Conservation (phyloP, 164 flowering plant genomes). For the Houttuynia cordata region DNA sequence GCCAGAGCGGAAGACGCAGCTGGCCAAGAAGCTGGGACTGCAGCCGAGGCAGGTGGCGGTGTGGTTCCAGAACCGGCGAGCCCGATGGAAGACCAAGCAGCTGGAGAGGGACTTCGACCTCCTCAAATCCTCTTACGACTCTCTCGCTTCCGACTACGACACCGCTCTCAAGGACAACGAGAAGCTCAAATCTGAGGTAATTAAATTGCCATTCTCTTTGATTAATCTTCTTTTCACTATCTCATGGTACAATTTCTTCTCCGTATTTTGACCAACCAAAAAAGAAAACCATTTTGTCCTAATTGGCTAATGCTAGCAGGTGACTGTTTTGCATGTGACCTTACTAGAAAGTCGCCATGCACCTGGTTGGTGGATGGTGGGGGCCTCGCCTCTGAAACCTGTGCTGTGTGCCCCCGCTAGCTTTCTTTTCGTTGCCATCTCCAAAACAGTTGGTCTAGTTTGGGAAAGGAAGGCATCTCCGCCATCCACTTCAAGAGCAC, state of each 20-base stretch:
- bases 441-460: no score
- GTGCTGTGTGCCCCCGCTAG: no score
- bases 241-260: no score
- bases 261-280: no score
- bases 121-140: conserved; percentile 63
- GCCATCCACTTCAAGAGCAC: no score
- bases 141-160: conserved; percentile 42
- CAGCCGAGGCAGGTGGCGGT: conserved; percentile 91
- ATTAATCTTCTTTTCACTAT: no score
- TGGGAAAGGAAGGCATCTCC: no score
- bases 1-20: conserved; percentile 69
- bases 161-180: conserved; percentile 47
- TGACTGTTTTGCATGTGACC: not conserved
- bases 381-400: not conserved
- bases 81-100: conserved; percentile 92
- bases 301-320: no score
- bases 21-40: conserved; percentile 78
- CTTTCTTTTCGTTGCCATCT: no score
- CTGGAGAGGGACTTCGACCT: conserved; percentile 69
- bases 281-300: no score
- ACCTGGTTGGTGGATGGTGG: no score
- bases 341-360: not conserved
- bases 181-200: conserved; percentile 74
- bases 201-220: not conserved
- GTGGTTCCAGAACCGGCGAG: conserved; percentile 92